Evolutionary conservation across 352 stramenopile genomes (phyloP), one percentile per base, ranked within the genome.

Genomic region (Phytopythium ostracodes): DNA sequence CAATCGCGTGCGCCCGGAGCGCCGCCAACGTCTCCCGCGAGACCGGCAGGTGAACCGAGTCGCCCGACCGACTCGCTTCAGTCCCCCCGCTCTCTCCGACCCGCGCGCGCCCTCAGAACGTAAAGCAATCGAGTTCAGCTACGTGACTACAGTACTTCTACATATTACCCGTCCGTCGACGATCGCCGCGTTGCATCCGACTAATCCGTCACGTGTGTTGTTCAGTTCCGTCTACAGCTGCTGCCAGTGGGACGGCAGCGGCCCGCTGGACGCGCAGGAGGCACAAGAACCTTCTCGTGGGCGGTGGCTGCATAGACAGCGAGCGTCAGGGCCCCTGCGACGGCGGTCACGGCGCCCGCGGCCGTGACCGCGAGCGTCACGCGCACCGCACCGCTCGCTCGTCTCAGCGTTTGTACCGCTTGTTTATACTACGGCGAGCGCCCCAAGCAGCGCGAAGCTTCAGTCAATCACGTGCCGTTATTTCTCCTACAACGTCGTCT

Each of bases 41-140:
- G 27, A 40, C 56, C 51, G 51, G 51, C 51, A 25, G 27, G 51
- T 17, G 51, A 57, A 57, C 51, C 51, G 51, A 43, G 51, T 33
- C 25, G 25, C 15, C 40, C 38, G 40, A 20, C 17, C 36, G 40
- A 22, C 51, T 57, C 51, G 27, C 51, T 43, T 51, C 44, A 11
- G 3, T 44, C 42, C 18, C 42, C 42, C 42, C 42, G 42, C 27
- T 33, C 49, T 56, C 24, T 38, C 18, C 18, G 27, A 24, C 47
- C 44, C 44, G 22, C 14, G 9, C 22, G 25, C 24, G 8, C 14
- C 49, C 22, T 2, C 33, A 38, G 33, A 14, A 38, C 33, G 33
- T 10, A 38, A 10, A 38, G 33, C 6, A 38, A 38, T 15, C 33
- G 33, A 11, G 33, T 14, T 14, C 33, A 1, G 14, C 10, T 11